Percentiles rank a stretch among this genome's conserved stretches.
These are phyloP conservation scores for Aurinia saxatilis DNA, from an alignment of 345 rosid genomes.

Conservation along the genomic window DNA sequence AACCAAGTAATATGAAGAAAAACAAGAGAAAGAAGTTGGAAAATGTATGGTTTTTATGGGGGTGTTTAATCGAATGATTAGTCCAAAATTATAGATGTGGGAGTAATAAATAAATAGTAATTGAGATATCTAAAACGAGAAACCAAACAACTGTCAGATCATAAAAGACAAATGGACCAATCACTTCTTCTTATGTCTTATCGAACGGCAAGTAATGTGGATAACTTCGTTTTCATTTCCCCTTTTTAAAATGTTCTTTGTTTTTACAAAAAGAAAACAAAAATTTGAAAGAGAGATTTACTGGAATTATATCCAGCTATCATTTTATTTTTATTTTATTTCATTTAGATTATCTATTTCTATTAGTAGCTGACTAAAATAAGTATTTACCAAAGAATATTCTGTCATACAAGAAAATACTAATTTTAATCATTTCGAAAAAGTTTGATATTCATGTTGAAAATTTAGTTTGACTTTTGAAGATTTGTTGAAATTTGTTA, in stretches of 20 bases:
- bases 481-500: too few species aligned
- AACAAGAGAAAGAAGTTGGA: too few species aligned
- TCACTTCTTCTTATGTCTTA: constrained; percentile 28
- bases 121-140: neutral
- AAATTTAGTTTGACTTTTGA: too few species aligned
- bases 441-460: too few species aligned
- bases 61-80: neutral
- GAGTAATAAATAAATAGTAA: neutral
- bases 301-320: neutral
- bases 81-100: neutral
- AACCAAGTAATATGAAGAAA: too few species aligned
- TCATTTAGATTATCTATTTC: neutral
- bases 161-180: constrained; percentile 31
- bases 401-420: too few species aligned
- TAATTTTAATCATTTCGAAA: too few species aligned
- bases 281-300: neutral
- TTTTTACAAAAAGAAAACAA: neutral
- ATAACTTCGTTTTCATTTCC: constrained; percentile 14
- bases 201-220: constrained; percentile 6
- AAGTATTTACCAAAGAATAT: too few species aligned
- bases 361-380: neutral
- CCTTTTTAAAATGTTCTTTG: neutral
- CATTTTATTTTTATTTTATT: too few species aligned
- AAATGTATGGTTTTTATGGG: neutral
- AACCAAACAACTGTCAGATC: constrained; percentile 34